Evolutionary conservation across 2,329 filamentous ascomycete species (phyloP).

Genomic region (Neonectria punicea): DNA sequence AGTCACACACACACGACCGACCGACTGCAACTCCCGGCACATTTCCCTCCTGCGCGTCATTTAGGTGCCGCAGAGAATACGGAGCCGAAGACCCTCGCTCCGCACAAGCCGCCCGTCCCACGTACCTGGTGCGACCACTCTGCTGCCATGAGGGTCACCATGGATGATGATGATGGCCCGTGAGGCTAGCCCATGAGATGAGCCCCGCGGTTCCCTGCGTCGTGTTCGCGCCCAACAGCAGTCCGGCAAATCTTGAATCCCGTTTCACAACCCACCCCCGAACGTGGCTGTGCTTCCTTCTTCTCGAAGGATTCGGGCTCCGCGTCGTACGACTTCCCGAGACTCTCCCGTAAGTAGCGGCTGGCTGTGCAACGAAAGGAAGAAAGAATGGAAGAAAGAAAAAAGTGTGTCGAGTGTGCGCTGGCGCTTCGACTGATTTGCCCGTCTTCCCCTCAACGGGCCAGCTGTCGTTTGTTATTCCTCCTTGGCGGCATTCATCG

Average conservation of each 20-base stretch:
- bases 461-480: conserved; percentile 35
- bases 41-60: conserved; percentile 43
- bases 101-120: conserved; percentile 26
- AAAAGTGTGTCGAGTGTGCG: conserved; percentile 15
- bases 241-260: conserved; percentile 16
- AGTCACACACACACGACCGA: conserved; percentile 1
- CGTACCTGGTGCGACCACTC: conserved; percentile 28
- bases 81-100: conserved; percentile 4
- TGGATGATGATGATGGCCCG: neutral
- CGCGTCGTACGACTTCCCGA: conserved; percentile 32
- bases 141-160: neutral
- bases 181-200: neutral
- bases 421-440: conserved; percentile 21
- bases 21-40: conserved; percentile 26
- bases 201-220: conserved; percentile 19
- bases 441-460: conserved; percentile 16
- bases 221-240: conserved; percentile 11
- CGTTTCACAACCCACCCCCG: conserved; percentile 27
- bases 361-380: conserved; percentile 17
- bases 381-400: neutral
- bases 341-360: neutral
- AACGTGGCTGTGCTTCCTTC: conserved; percentile 36
- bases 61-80: conserved; percentile 29
- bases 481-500: conserved; percentile 28
- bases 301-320: conserved; percentile 38